phyloP scores from a whole-genome alignment of 306 rosid genomes.

The Medicago lupulina region DNA sequence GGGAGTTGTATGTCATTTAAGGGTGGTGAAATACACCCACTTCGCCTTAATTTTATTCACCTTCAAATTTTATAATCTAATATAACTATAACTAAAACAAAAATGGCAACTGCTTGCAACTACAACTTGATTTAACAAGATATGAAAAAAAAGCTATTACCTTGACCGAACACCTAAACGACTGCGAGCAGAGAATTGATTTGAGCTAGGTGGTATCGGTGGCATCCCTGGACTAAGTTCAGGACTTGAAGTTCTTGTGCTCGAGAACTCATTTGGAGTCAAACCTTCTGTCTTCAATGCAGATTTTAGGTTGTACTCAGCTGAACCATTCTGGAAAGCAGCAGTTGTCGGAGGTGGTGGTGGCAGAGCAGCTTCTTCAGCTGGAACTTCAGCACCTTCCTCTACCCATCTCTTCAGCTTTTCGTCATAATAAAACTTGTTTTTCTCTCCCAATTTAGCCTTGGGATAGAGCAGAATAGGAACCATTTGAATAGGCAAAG shows the following conservation, averaged over 20 bases:
- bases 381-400: slow-evolving; percentile 77
- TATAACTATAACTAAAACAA: slow-evolving; percentile 6
- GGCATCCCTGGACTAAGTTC: slow-evolving; percentile 75
- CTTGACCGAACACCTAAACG: slow-evolving; percentile 84
- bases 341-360: slow-evolving; percentile 86
- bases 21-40: neutral
- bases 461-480: slow-evolving; percentile 44
- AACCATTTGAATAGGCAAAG: slow-evolving; percentile 35
- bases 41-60: too few species aligned
- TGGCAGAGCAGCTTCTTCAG: slow-evolving; percentile 75
- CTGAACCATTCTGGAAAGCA: slow-evolving; percentile 71
- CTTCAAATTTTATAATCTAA: slow-evolving; percentile 8
- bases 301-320: slow-evolving; percentile 79
- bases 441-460: slow-evolving; percentile 91
- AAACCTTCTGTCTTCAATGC: slow-evolving; percentile 63
- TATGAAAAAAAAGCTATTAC: slow-evolving; percentile 46
- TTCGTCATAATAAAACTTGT: slow-evolving; percentile 90
- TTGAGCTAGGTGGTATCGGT: slow-evolving; percentile 77
- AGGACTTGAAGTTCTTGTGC: slow-evolving; percentile 47
- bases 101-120: slow-evolving; percentile 5
- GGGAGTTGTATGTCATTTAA: neutral
- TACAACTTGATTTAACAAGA: slow-evolving; percentile 2
- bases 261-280: slow-evolving; percentile 50
- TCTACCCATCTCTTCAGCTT: slow-evolving; percentile 93
- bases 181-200: slow-evolving; percentile 79